These are phyloP conservation scores for Thielaviopsis ethacetica DNA, from an alignment of 2,329 filamentous ascomycete species.

Conservation along the genomic window DNA sequence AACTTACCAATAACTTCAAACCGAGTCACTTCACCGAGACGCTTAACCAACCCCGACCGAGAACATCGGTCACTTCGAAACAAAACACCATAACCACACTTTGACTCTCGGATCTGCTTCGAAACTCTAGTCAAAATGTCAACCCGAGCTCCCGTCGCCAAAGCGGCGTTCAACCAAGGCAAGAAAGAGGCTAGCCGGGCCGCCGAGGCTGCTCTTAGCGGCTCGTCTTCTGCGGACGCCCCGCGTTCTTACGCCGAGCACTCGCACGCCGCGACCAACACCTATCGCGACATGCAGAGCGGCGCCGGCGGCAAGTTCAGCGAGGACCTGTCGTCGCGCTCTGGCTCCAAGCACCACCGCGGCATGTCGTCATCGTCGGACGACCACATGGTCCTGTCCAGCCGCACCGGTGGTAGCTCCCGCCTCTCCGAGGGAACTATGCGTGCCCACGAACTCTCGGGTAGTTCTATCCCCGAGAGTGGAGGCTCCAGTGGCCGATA, in stretches of 20 bases:
- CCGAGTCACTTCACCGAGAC: no score
- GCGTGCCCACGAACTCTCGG: conserved; percentile 1
- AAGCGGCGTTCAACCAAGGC: conserved; percentile 3
- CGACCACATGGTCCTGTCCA: conserved; percentile 10
- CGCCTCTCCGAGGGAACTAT: conserved; percentile 4
- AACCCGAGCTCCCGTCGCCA: not conserved
- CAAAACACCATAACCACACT: not conserved
- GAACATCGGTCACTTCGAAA: not conserved
- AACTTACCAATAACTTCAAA: not conserved
- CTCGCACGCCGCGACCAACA: not conserved
- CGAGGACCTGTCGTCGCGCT: not conserved
- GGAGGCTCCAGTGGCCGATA: not conserved
- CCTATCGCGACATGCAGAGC: conserved; percentile 2
- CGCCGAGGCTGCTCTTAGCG: not conserved
- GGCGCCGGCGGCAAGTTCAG: conserved; percentile 1
- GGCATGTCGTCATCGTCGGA: conserved; percentile 6
- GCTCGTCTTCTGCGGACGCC: not conserved
- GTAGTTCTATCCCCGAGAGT: not conserved
- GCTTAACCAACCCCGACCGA: not conserved
- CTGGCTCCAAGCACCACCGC: conserved; percentile 5
- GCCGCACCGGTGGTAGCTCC: conserved; percentile 1
- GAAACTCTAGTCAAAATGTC: not conserved
- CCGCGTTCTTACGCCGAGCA: conserved; percentile 3
- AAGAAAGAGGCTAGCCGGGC: not conserved
- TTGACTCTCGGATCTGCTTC: not conserved